These are phyloP conservation scores for Chalciporus sphaerocephalus DNA, from an alignment of 768 basidiomycete genomes.

Conservation along the genomic window DNA sequence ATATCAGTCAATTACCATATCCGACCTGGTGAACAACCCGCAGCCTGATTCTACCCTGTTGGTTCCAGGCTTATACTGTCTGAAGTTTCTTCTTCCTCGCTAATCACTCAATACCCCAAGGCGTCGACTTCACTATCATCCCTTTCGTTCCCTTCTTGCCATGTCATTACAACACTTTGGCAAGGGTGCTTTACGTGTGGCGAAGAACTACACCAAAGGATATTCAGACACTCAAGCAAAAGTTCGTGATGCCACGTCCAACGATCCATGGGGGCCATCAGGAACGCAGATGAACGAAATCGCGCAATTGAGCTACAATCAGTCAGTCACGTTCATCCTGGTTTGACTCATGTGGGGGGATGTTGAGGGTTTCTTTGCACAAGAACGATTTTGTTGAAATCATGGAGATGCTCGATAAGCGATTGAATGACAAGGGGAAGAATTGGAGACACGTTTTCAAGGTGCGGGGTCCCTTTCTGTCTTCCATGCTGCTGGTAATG, in stretches of 20 bases:
- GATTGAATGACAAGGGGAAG: conserved; percentile 98
- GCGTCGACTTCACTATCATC: not conserved
- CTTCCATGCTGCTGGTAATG: not conserved
- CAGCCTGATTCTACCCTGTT: too few species aligned
- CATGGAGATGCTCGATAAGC: conserved; percentile 99
- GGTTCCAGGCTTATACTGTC: too few species aligned
- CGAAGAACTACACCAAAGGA: conserved; percentile 93
- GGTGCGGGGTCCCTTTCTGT: conserved; percentile 38
- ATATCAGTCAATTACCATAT: conserved; percentile 5
- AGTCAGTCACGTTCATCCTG: conserved; percentile 50
- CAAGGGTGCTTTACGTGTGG: conserved; percentile 79
- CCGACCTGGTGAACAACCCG: too few species aligned
- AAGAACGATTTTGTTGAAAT: conserved; percentile 97
- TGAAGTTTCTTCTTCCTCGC: too few species aligned
- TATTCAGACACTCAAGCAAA: conserved; percentile 96
- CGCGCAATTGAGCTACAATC: conserved; percentile 94
- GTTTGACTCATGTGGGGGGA: not conserved
- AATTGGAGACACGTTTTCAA: conserved; percentile 99
- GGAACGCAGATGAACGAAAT: conserved; percentile 99
- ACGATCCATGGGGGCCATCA: conserved; percentile 97
- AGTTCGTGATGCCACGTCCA: conserved; percentile 93
- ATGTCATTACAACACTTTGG: conserved; percentile 75
- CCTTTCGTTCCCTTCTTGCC: conserved; percentile 1
- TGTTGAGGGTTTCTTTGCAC: not conserved
- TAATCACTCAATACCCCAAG: not conserved